Evolutionary conservation across 2,329 filamentous ascomycete species (phyloP), one percentile per base, ranked within the genome.

Genomic region (Exophiala mesophila): DNA sequence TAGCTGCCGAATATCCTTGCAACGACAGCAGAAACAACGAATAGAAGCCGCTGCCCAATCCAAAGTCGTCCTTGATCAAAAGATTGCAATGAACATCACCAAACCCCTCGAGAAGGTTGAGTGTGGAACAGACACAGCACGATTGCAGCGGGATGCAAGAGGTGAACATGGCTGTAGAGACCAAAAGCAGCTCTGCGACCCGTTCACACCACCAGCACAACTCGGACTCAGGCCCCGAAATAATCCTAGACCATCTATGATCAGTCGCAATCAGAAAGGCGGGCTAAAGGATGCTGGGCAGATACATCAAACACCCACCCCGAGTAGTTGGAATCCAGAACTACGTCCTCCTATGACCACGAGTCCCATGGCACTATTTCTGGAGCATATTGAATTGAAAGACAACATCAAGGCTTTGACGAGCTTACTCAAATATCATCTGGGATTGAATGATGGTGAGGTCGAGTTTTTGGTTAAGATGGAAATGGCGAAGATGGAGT

Each of bases 401-500:
- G 23, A 26, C 6, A 19, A 41, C 13, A 17, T 19, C 9, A 24
- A 20, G 30, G 30, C 30, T 5, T 19, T 41, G 4, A 19, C 4
- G 12, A 26, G 13, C 5, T 23, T 41, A 19, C 15, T 41, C n/a
- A 16, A 8, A 19, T 13, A 26, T 13, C 13, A 41, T 24, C 12
- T 41, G 15, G 38, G 38, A 3, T 26, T 41, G 30, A 26, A 23
- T 33, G 29, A 35, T 18, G 13, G 23, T n/a, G 31, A 34, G 30
- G 34, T 41, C 5, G 19, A 20, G 16, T 41, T 41, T 18, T n/a
- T 41, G 18, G 17, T 28, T 17, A 9, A 35, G 5, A 24, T n/a
- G n/a, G 29, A 41, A 15, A 19, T 8, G 20, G 19, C n/a, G 29
- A n/a, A 34, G 12, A 20, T 20, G 26, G 28, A 12, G 39, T n/a